Conservation (phyloP, 2,329 filamentous ascomycete species). For the Septoria petroselini region DNA sequence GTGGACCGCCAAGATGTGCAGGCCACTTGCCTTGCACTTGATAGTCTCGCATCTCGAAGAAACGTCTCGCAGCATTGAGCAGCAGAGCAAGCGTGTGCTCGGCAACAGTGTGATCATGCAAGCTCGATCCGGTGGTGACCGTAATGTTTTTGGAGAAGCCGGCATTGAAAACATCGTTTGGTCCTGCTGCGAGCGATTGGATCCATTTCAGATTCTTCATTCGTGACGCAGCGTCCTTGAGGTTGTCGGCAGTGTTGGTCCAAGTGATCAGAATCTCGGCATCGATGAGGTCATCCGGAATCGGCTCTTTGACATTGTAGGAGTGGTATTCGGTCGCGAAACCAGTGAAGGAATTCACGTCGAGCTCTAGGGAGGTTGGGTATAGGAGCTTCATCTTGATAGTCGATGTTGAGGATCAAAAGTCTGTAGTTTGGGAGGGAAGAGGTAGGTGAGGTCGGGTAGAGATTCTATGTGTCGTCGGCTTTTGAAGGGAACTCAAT, state of each 20-base stretch:
- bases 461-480: too few relatives aligned
- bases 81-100: constrained; percentile 62
- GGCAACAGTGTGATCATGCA: constrained; percentile 63
- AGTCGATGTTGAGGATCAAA: background rate
- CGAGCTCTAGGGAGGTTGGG: constrained; percentile 60
- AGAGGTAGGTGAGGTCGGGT: too few relatives aligned
- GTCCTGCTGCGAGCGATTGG: constrained; percentile 63
- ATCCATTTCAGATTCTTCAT: constrained; percentile 62
- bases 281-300: constrained; percentile 58
- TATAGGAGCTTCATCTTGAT: constrained; percentile 62
- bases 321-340: constrained; percentile 57
- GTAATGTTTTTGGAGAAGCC: constrained; percentile 56
- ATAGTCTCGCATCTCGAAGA: constrained; percentile 62
- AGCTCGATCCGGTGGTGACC: constrained; percentile 61
- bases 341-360: constrained; percentile 55
- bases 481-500: too few relatives aligned
- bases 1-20: constrained; percentile 59
- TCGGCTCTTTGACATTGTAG: constrained; percentile 57
- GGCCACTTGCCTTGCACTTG: constrained; percentile 59
- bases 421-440: too few relatives aligned
- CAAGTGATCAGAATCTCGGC: constrained; percentile 62
- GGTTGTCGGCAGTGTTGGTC: constrained; percentile 58
- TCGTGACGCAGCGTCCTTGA: constrained; percentile 55
- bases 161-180: constrained; percentile 62
- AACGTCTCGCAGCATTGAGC: constrained; percentile 54